These are phyloP conservation scores for Solanum pinnatisectum DNA, from an alignment of 257 asterid genomes.

Conservation along the genomic window DNA sequence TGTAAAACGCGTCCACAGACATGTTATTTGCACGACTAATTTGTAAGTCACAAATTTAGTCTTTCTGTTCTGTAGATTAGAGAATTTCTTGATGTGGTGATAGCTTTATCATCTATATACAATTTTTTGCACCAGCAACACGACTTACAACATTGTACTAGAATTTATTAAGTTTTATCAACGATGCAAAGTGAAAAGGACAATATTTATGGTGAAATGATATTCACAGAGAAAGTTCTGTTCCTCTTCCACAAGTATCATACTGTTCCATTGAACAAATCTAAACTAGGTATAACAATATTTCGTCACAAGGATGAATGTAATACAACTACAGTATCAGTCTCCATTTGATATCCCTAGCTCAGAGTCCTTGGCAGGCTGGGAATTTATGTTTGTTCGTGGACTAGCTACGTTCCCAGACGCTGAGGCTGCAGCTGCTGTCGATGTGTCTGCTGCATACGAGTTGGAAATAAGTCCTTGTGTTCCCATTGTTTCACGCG, in stretches of 20 bases:
- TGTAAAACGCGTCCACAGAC: neutral
- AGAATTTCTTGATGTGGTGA: neutral
- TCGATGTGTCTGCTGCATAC: slow-evolving; percentile 5
- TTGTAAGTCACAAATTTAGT: neutral
- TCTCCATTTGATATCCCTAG: slow-evolving; percentile 23
- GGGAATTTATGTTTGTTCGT: neutral
- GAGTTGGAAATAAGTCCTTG: slow-evolving; percentile 30
- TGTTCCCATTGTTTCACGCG: slow-evolving; percentile 47
- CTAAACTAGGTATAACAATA: neutral
- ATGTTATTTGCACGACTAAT: neutral
- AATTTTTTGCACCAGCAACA: neutral
- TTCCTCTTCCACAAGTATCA: neutral
- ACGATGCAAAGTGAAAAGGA: neutral
- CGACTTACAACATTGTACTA: neutral
- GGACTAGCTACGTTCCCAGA: neutral
- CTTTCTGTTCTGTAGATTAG: neutral
- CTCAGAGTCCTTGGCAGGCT: slow-evolving; percentile 18
- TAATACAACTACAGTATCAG: slow-evolving; percentile 5
- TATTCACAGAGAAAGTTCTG: neutral
- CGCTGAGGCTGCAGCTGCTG: slow-evolving; percentile 8
- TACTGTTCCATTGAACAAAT: neutral
- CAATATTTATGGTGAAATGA: neutral
- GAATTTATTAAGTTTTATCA: neutral
- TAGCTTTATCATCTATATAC: neutral
- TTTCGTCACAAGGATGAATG: neutral